phyloP scores from a whole-genome alignment of 2,329 filamentous ascomycete genomes.

The Blastomyces silverae region DNA sequence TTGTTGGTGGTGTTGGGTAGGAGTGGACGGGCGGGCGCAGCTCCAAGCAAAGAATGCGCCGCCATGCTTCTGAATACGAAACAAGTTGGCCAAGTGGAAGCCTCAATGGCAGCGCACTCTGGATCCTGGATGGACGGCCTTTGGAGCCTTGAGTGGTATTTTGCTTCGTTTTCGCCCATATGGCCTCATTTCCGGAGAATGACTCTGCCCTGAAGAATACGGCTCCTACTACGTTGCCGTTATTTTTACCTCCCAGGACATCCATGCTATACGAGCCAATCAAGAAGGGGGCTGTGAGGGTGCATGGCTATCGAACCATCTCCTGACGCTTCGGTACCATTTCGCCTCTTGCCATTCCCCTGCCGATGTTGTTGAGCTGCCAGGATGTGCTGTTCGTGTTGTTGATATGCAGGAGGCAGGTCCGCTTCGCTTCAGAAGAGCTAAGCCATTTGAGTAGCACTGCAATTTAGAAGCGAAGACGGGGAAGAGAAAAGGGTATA shows the following conservation, averaged over 20 bases:
- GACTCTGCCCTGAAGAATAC: neutral
- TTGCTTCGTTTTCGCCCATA: neutral
- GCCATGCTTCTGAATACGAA: too few species aligned
- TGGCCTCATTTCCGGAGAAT: neutral
- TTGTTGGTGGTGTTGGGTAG: too few species aligned
- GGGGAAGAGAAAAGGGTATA: neutral
- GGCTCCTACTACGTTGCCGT: neutral
- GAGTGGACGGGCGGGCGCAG: too few species aligned
- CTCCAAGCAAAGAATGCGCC: too few species aligned
- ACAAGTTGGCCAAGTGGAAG: neutral
- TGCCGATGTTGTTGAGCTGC: neutral
- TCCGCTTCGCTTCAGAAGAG: neutral
- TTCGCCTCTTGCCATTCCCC: neutral
- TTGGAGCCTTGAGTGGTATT: too few species aligned
- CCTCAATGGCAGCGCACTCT: neutral
- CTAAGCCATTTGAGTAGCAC: neutral
- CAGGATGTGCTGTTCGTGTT: neutral
- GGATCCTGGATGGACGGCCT: too few species aligned
- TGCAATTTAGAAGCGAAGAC: neutral
- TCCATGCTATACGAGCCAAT: constrained; percentile 7
- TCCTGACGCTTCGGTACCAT: neutral
- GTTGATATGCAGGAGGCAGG: neutral
- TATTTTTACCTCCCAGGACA: neutral
- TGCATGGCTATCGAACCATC: neutral
- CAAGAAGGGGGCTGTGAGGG: neutral